Base-by-base conservation (phyloP, 257 asterid genomes). In the Solanum virginianum region DNA sequence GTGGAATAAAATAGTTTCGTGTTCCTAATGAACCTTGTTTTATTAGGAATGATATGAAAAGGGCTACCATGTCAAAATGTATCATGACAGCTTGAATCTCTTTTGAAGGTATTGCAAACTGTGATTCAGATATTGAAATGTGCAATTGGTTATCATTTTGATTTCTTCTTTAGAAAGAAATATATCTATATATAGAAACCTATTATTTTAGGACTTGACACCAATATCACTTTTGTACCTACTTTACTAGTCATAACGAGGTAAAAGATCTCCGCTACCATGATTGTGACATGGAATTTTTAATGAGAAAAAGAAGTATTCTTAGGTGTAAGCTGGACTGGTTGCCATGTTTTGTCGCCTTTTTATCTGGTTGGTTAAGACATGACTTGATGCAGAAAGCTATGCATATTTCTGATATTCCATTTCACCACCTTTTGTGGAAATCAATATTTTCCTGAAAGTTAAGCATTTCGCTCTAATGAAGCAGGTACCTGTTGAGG, bases 381-480 rank as follows among this genome's bases (percentile, higher is more conserved):
- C 26, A 0, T 77, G 63, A 51, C 24, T 53, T 15, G 26, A 77
- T 24, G 20, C 15, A 15, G 26, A 77, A 51, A 51, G 47, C 24
- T 77, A 77, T 4, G 10, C 20, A 24, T 24, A 45, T 45, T 24
- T 77, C 82, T 77, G 82, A 51, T 77, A 51, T 26, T 24, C 82
- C 62, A 51, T 77, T 77, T 51, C 63, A 77, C 82, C 59, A 74
- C 81, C 39, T 77, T 39, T 77, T 14, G 24, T 26, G 22, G 63
- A 24, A 77, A 51, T 26, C 63, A 15, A 51, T 77, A 24, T 51
- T 77, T 47, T 47, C 81, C 15, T 49, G 45, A 49, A 47, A 75
- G 62, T 47, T 47, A 12, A 12, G 39, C 81, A 24, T 49, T 77
- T 49, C 26, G 60, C 62, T 75, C 82, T 24, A 24, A 75, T 24